Evolutionary conservation across 2,329 filamentous ascomycete species (phyloP), one percentile per base, ranked within the genome.

Genomic region (Clonostachys rhizophaga): DNA sequence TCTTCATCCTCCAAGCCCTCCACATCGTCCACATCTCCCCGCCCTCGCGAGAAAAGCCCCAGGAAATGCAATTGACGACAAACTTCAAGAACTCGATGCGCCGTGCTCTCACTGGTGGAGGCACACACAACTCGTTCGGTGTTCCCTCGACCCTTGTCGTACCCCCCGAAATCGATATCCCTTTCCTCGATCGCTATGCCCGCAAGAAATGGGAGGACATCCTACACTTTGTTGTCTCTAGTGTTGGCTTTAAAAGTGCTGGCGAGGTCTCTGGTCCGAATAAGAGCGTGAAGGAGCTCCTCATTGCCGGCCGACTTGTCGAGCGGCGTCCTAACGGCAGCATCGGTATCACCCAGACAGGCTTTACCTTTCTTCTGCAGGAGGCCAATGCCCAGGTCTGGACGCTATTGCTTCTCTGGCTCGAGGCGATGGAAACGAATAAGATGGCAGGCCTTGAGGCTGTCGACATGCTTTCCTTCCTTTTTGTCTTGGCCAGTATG

Each of bases 381-480:
- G 92, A 96, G 61, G 86, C 92, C 49, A 97, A 96, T 64, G 91
- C 92, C 0, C 94, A 99, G 66, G 91, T 99, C 35, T 99, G 94
- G 94, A 94, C 91, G 24, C 75, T 99, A 42, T 76, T 99, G 35
- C 86, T 99, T 33, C 84, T 96, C 34, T 99, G 96, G 76, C 83
- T 99, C 44, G 89, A 95, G 55, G 87, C 90, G 51, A 87, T 87
- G 41, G 86, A 90, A 56, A 68, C 64, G 13, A 64, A 67, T 44
- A 63, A 65, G 41, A 60, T 76, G 59, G 73, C 88, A 14, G 79
- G 81, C 34, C 86, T 96, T 76, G 90, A 96, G 55, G 85, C 87
- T 49, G 91, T 96, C 43, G 94, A 99, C 60, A 91, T 97, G 63
- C 81, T 99, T 6, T 91, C 89, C 7, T 99, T 99, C 64, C 83